Percentiles rank a stretch among this genome's conserved stretches.
These are phyloP conservation scores for Neocatenulostroma microsporum DNA, from an alignment of 2,329 filamentous ascomycete genomes.

Conservation along the genomic window DNA sequence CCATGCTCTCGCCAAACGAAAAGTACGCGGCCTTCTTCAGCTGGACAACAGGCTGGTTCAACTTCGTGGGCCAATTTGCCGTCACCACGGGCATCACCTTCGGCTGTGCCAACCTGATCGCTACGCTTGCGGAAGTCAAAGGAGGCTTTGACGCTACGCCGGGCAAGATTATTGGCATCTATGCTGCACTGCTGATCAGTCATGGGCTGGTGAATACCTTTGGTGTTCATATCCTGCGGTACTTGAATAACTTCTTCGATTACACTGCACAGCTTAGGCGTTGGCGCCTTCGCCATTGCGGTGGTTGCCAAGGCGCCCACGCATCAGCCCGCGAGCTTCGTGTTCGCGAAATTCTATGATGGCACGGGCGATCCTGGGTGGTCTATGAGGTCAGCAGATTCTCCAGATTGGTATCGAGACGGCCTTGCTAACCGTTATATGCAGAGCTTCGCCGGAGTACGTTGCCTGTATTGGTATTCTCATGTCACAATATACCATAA, in stretches of 20 bases:
- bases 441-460: constrained; percentile 49
- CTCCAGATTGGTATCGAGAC: too few species aligned
- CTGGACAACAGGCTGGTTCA: constrained; percentile 46
- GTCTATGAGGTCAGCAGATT: too few species aligned
- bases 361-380: constrained; percentile 48
- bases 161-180: constrained; percentile 50
- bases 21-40: constrained; percentile 37
- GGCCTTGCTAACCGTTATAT: too few species aligned
- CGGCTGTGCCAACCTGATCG: constrained; percentile 40
- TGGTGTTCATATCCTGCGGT: constrained; percentile 48
- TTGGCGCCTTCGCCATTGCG: constrained; percentile 47
- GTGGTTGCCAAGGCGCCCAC: constrained; percentile 51
- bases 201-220: constrained; percentile 52
- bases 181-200: constrained; percentile 49
- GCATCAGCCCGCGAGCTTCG: constrained; percentile 48
- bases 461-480: constrained; percentile 48
- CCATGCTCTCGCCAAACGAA: constrained; percentile 46
- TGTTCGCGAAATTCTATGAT: constrained; percentile 36
- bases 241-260: constrained; percentile 53
- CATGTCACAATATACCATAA: constrained; percentile 49
- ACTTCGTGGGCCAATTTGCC: constrained; percentile 36
- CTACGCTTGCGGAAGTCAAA: constrained; percentile 40
- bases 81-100: constrained; percentile 45
- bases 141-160: constrained; percentile 39
- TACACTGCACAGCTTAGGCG: constrained; percentile 47